These are phyloP conservation scores for Zymoseptoria ardabiliae DNA, from an alignment of 2,329 filamentous ascomycete species.

Conservation along the genomic window DNA sequence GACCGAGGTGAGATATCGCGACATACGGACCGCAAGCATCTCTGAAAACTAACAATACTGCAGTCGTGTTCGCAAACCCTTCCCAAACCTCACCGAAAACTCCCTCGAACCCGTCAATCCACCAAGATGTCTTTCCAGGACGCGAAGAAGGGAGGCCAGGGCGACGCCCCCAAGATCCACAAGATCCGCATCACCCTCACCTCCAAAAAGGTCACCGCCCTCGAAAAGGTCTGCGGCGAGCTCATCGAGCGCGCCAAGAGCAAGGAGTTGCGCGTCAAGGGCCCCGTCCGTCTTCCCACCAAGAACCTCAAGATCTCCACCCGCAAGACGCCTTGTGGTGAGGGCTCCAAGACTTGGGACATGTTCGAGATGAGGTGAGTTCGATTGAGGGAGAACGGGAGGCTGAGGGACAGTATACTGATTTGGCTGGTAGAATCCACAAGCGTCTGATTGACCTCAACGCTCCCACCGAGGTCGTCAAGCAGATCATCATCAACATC, in stretches of 20 bases:
- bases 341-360: conserved; percentile 99
- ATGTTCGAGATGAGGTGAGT: conserved; percentile 83
- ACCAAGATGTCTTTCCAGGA: conserved; percentile 87
- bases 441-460: conserved; percentile 53
- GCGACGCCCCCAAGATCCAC: conserved; percentile 89
- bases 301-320: conserved; percentile 96
- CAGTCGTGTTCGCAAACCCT: conserved; percentile 42
- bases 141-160: conserved; percentile 78
- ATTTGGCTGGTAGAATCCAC: conserved; percentile 24
- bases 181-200: conserved; percentile 98
- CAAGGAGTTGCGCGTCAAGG: conserved; percentile 98
- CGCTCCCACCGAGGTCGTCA: conserved; percentile 95
- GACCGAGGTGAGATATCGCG: conserved; percentile 20
- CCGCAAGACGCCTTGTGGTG: conserved; percentile 98
- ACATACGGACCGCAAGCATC: not conserved
- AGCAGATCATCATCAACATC: conserved; percentile 95
- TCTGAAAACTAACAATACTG: conserved; percentile 23
- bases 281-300: conserved; percentile 93
- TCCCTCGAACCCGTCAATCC: conserved; percentile 20
- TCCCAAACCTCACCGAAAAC: conserved; percentile 20
- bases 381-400: conserved; percentile 55
- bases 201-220: conserved; percentile 84
- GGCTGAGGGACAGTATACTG: not conserved
- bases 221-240: conserved; percentile 97
- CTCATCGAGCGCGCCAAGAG: conserved; percentile 96